Evolutionary conservation across 1,284 basidiomycete species (phyloP).

Genomic region (Gymnopus androsaceus): DNA sequence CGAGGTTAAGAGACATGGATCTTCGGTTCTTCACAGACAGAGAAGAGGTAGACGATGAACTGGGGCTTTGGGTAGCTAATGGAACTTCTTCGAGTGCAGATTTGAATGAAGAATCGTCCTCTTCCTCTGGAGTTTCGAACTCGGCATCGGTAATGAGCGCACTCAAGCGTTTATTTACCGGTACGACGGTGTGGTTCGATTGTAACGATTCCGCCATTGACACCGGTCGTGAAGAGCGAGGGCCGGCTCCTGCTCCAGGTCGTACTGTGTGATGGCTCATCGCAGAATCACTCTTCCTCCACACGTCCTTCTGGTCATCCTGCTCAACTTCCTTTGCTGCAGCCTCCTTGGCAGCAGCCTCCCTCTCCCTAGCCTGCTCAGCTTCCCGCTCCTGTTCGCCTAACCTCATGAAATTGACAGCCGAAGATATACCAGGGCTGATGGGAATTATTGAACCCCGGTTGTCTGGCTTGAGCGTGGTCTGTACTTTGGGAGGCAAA

Average conservation of each 20-base stretch:
- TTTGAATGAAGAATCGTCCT: conserved; percentile 40
- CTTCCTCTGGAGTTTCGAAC: conserved; percentile 48
- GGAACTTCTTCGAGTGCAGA: conserved; percentile 18
- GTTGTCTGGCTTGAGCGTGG: conserved; percentile 27
- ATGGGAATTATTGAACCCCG: conserved; percentile 48
- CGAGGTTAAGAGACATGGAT: conserved; percentile 62
- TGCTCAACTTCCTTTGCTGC: neutral
- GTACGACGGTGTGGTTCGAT: conserved; percentile 67
- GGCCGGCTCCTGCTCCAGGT: conserved; percentile 47
- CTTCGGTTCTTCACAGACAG: conserved; percentile 45
- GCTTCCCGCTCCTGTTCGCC: conserved; percentile 28
- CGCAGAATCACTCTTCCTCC: conserved; percentile 76
- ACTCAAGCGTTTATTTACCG: conserved; percentile 64
- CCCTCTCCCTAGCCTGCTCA: conserved; percentile 16
- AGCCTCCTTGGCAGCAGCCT: conserved; percentile 11
- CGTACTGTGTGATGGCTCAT: conserved; percentile 71
- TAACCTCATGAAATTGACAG: conserved; percentile 44
- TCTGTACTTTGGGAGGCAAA: conserved; percentile 18
- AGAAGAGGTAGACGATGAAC: conserved; percentile 37
- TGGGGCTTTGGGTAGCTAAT: conserved; percentile 32
- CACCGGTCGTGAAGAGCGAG: conserved; percentile 63
- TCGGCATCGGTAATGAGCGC: conserved; percentile 67
- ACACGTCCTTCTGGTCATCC: conserved; percentile 53
- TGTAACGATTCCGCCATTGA: conserved; percentile 75
- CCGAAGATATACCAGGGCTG: conserved; percentile 49